phyloP scores from a whole-genome alignment of 2,329 filamentous ascomycete species.

The Pyrenochaeta sp. region DNA sequence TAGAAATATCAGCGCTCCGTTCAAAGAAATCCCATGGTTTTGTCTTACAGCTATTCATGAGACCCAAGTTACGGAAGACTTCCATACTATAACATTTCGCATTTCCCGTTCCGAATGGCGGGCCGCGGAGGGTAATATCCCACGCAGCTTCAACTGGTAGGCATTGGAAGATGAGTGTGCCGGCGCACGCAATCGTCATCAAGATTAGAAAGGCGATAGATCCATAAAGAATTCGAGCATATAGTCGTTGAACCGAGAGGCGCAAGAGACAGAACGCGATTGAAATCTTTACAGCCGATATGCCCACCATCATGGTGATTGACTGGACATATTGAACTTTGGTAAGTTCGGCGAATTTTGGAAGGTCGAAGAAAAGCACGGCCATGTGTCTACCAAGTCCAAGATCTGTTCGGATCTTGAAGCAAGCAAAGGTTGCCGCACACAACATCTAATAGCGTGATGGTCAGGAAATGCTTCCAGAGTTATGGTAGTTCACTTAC shows the following conservation, averaged over 20 bases:
- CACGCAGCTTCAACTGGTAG: slow-evolving; percentile 55
- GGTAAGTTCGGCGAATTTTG: slow-evolving; percentile 45
- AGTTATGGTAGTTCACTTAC: slow-evolving; percentile 31
- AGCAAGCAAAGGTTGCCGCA: slow-evolving; percentile 47
- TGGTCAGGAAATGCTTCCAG: neutral
- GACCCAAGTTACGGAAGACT: slow-evolving; percentile 54
- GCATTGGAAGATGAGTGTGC: slow-evolving; percentile 60
- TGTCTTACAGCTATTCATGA: slow-evolving; percentile 55
- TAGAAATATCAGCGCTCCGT: slow-evolving; percentile 2
- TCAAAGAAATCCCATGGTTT: neutral
- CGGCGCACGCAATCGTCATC: slow-evolving; percentile 53
- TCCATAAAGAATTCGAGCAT: slow-evolving; percentile 51
- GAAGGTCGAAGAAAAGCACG: slow-evolving; percentile 39
- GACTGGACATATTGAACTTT: slow-evolving; percentile 55
- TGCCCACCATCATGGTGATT: slow-evolving; percentile 56
- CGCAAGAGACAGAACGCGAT: slow-evolving; percentile 57
- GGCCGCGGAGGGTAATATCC: slow-evolving; percentile 47
- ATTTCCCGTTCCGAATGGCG: slow-evolving; percentile 32
- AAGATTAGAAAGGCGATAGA: slow-evolving; percentile 54
- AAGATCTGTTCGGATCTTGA: slow-evolving; percentile 53
- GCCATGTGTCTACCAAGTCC: slow-evolving; percentile 57
- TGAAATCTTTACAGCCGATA: slow-evolving; percentile 58
- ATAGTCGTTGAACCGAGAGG: slow-evolving; percentile 48
- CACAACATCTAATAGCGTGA: slow-evolving; percentile 3
- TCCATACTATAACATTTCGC: slow-evolving; percentile 54